These are phyloP conservation scores for Eimeria acervulina DNA, from an alignment of 169 alveolate genomes.

Conservation along the genomic window DNA sequence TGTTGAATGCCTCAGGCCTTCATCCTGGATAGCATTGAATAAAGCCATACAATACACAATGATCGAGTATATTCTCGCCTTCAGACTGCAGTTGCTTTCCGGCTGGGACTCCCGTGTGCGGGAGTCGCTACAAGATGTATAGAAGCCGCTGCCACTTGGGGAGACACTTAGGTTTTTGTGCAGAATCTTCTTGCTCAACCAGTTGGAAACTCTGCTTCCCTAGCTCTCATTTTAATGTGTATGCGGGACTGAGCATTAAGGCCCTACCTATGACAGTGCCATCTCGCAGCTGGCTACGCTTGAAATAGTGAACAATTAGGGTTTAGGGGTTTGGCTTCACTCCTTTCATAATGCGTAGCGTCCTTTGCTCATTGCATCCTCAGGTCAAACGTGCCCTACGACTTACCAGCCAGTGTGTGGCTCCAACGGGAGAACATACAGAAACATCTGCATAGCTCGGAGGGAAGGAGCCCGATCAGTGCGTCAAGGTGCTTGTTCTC, in stretches of 20 bases:
- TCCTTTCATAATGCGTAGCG: background rate
- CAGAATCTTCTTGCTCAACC: background rate
- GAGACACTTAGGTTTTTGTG: background rate
- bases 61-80: background rate
- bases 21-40: background rate
- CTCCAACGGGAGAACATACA: conserved; percentile 59
- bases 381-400: conserved; percentile 16
- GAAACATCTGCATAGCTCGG: conserved; percentile 39
- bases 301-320: background rate
- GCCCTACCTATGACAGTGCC: background rate
- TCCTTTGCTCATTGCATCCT: background rate
- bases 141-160: conserved; percentile 41
- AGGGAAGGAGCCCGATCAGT: background rate
- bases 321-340: background rate
- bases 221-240: background rate
- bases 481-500: background rate
- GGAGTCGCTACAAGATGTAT: conserved; percentile 19
- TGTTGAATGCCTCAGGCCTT: background rate
- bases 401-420: conserved; percentile 68
- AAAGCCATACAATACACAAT: background rate
- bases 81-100: conserved; percentile 53
- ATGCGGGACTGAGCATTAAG: background rate
- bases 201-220: background rate
- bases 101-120: conserved; percentile 29
- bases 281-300: background rate